Evolutionary conservation across 2,329 filamentous ascomycete species (phyloP).

Genomic region (Pseudocercospora musae): DNA sequence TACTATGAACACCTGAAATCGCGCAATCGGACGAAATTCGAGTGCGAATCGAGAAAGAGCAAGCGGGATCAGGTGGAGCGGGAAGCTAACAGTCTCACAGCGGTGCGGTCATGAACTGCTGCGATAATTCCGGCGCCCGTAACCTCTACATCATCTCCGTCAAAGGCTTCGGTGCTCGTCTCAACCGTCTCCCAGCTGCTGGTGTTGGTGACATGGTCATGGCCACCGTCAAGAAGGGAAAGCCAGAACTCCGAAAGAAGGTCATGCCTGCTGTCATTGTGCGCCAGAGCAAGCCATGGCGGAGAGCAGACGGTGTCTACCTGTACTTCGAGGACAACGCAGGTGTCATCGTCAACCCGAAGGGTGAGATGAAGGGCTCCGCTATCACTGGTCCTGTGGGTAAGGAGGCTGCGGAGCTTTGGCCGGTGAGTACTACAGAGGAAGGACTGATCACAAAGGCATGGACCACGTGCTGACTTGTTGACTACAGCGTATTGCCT

Average conservation of each 20-base stretch:
- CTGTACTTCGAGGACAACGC: conserved; percentile 99
- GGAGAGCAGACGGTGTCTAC: conserved; percentile 96
- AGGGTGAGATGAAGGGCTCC: conserved; percentile 99
- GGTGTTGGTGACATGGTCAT: conserved; percentile 99
- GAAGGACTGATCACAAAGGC: not conserved
- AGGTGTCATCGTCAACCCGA: conserved; percentile 99
- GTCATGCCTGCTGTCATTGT: conserved; percentile 99
- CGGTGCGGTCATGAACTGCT: conserved; percentile 99
- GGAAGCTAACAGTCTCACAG: conserved; percentile 46
- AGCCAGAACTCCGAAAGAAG: conserved; percentile 99
- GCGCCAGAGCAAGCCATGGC: conserved; percentile 98
- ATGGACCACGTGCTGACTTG: conserved; percentile 8
- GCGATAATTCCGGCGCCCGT: conserved; percentile 94
- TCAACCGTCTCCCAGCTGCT: conserved; percentile 94
- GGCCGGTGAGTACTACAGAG: conserved; percentile 70
- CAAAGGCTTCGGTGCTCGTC: conserved; percentile 95
- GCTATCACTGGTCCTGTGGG: conserved; percentile 98
- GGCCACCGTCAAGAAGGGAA: conserved; percentile 99
- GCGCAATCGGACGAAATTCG: not conserved
- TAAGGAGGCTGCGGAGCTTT: conserved; percentile 99
- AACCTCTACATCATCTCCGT: conserved; percentile 99
- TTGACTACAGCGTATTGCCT: conserved; percentile 80
- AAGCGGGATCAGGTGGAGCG: not conserved
- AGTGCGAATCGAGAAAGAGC: not conserved
- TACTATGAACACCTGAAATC: not conserved